Base-by-base conservation (phyloP, 2,329 filamentous ascomycete species). In the Periconia macrospinosa region DNA sequence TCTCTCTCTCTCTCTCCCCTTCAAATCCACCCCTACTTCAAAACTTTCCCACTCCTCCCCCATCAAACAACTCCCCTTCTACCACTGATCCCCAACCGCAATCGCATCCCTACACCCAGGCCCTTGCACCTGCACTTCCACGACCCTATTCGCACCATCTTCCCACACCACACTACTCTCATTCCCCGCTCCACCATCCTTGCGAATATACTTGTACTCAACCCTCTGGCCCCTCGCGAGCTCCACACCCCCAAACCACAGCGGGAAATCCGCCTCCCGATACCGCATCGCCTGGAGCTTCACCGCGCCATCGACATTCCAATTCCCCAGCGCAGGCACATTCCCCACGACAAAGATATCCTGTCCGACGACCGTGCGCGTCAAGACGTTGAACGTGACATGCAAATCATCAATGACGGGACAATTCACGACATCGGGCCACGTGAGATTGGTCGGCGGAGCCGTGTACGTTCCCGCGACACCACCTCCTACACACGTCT, bases 341-440 rank as follows among this genome's bases (percentile, higher is more conserved):
- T 73, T 74, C 23, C 80, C 80, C 0, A 74, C 65, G 6, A 82
- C 64, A 45, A 75, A 78, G 15, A 82, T 57, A 55, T 79, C 78
- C 58, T 82, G 78, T 27, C 79, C 79, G 46, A 67, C 78, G 49
- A 75, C 75, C 0, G 79, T 82, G 0, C 71, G 71, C 0, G 76
- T 78, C 49, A 77, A 77, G n/a, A 80, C 75, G 49, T 75, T 71
- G 68, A 82, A 81, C 3, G 71, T 70, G n/a, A 80, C 69, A 66
- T 52, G 41, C 57, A 59, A 47, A 61, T 57, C 74, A 59, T 51
- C 3, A 60, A 51, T 0, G 59, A 61, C n/a, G n/a, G n/a, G n/a
- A n/a, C n/a, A n/a, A 11, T 56, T 59, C 41, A 50, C 58, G 55
- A 66, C 67, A 14, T 49, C 40, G 14, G 61, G 49, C 55, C 55